Evolutionary conservation across 805 yeast genomes (phyloP).

Genomic region (Wickerhamiella azyma): DNA sequence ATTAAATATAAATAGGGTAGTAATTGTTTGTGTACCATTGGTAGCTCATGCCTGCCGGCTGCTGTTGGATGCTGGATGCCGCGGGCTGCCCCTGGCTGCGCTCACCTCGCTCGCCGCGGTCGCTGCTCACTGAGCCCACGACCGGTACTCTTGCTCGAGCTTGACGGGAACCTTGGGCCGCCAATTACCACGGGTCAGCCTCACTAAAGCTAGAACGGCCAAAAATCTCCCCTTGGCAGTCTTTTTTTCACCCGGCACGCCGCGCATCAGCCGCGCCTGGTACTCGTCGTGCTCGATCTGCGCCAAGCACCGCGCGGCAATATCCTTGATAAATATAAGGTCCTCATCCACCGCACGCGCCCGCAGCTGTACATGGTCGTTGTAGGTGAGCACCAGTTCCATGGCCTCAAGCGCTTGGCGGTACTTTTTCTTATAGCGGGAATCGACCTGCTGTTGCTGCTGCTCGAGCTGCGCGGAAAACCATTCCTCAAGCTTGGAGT

Average conservation of each 20-base stretch:
- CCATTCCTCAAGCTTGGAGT: neutral
- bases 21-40: too few relatives aligned
- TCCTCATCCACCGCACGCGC: neutral
- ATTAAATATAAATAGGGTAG: too few relatives aligned
- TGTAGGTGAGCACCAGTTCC: neutral
- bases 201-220: neutral
- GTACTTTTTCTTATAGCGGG: neutral
- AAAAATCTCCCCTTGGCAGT: too few relatives aligned
- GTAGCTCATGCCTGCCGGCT: too few relatives aligned
- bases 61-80: too few relatives aligned
- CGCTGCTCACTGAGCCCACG: too few relatives aligned
- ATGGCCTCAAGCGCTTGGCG: neutral
- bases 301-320: slow-evolving; percentile 1
- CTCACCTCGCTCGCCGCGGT: too few relatives aligned
- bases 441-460: neutral
- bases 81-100: too few relatives aligned
- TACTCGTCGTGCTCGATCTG: neutral
- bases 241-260: too few relatives aligned
- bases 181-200: neutral
- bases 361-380: neutral
- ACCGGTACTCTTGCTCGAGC: neutral
- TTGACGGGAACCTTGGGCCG: neutral
- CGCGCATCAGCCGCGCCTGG: neutral
- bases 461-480: neutral
- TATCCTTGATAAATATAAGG: slow-evolving; percentile 3